Conservation (phyloP, 108 stramenopile species). For the Cyclotella choctawhatcheeana region DNA sequence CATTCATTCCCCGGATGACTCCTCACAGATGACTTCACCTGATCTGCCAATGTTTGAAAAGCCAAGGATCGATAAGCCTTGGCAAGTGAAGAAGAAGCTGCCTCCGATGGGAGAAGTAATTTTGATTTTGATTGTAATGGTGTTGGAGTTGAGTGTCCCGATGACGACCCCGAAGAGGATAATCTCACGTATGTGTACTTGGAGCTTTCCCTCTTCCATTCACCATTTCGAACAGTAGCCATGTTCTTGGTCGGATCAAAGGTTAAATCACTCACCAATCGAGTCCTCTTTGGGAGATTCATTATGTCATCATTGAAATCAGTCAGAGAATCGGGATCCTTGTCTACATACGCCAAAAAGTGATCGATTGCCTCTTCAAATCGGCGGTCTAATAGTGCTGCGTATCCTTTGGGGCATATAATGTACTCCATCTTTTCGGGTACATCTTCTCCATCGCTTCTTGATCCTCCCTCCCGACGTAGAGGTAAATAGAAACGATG, state of each 20-base stretch:
- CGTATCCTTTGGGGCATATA: slow-evolving; percentile 54
- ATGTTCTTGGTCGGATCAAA: slow-evolving; percentile 11
- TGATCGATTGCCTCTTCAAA: slow-evolving; percentile 56
- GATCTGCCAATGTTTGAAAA: slow-evolving; percentile 66
- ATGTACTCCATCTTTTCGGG: not conserved
- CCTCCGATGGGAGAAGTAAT: slow-evolving; percentile 44
- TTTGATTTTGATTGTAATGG: not conserved
- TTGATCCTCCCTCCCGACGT: slow-evolving; percentile 10
- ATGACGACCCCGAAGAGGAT: not conserved
- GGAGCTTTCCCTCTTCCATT: not conserved
- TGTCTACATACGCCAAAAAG: slow-evolving; percentile 31
- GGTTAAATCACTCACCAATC: slow-evolving; percentile 9
- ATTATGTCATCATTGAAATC: not conserved
- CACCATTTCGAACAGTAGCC: not conserved
- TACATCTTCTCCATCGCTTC: not conserved
- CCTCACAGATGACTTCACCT: slow-evolving; percentile 52
- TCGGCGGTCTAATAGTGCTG: slow-evolving; percentile 46
- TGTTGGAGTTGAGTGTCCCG: not conserved
- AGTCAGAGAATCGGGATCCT: not conserved
- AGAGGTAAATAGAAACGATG: slow-evolving; percentile 60
- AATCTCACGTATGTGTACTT: too few relatives aligned
- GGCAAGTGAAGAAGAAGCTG: slow-evolving; percentile 60
- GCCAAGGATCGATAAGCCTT: slow-evolving; percentile 58
- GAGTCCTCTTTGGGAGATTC: not conserved
- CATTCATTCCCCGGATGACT: slow-evolving; percentile 62